Evolutionary conservation across 139 green algal genomes (phyloP).

Genomic region (Dunaliella primolecta): DNA sequence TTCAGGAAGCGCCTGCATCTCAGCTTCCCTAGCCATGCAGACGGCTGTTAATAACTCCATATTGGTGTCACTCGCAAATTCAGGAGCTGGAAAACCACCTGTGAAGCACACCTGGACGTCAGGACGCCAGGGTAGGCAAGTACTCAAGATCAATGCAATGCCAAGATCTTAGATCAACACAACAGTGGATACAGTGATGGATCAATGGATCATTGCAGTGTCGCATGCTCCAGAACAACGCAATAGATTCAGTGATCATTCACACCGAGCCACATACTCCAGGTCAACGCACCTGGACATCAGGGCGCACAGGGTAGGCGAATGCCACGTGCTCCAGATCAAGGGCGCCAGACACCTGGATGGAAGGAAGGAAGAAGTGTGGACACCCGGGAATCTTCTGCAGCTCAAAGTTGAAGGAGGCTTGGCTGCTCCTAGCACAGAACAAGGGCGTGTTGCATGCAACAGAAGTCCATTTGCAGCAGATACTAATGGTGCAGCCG

Average conservation of each 20-base stretch:
- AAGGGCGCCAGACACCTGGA: slow-evolving; percentile 46
- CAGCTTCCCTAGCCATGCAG: no score
- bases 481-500: no score
- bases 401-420: not conserved
- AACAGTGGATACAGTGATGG: not conserved
- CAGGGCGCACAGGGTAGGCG: slow-evolving; percentile 72
- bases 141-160: no score
- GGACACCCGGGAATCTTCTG: not conserved
- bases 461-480: not conserved
- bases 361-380: not conserved
- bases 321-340: slow-evolving; percentile 68
- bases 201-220: not conserved
- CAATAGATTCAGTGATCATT: not conserved
- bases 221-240: not conserved
- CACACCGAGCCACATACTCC: not conserved
- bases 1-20: no score
- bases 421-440: not conserved
- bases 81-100: no score
- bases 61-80: no score
- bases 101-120: no score
- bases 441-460: not conserved
- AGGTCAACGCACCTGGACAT: slow-evolving; percentile 42
- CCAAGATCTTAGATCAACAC: no score
- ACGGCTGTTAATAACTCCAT: no score
- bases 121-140: no score